Evolutionary conservation across 768 basidiomycete genomes (phyloP).

Genomic region (Exsudoporus frostii): DNA sequence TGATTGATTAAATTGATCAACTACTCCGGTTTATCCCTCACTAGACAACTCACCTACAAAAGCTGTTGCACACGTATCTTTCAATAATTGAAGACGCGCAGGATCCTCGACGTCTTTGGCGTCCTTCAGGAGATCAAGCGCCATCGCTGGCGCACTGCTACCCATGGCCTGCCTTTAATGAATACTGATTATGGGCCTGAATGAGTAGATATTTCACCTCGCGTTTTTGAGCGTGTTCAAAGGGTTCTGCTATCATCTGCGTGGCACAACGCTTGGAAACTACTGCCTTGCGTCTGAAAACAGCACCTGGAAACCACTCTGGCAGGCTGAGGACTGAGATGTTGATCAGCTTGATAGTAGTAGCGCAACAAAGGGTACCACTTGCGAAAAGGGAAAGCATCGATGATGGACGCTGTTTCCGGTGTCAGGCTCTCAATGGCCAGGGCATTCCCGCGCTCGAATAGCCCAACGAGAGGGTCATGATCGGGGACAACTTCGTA

Average conservation of each 20-base stretch:
- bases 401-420: slow-evolving; percentile 13
- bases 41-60: slow-evolving; percentile 13
- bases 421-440: slow-evolving; percentile 15
- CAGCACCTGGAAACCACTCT: slow-evolving; percentile 22
- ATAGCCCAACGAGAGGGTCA: slow-evolving; percentile 37
- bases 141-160: slow-evolving; percentile 11
- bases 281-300: slow-evolving; percentile 27
- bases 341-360: not conserved
- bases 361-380: not conserved
- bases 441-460: slow-evolving; percentile 31
- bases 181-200: not conserved
- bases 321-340: slow-evolving; percentile 22
- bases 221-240: slow-evolving; percentile 13
- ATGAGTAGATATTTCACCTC: slow-evolving; percentile 1
- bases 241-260: slow-evolving; percentile 16
- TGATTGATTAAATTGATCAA: not conserved
- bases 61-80: slow-evolving; percentile 8
- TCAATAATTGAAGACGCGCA: slow-evolving; percentile 10
- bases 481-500: slow-evolving; percentile 33
- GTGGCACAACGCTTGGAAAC: slow-evolving; percentile 2
- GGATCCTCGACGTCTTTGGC: slow-evolving; percentile 1
- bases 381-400: slow-evolving; percentile 23
- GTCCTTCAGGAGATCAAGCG: slow-evolving; percentile 4
- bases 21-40: no score
- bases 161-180: slow-evolving; percentile 8